These are phyloP conservation scores for Cryptococcus sp. DNA, from an alignment of 1,284 basidiomycete species.

Conservation along the genomic window DNA sequence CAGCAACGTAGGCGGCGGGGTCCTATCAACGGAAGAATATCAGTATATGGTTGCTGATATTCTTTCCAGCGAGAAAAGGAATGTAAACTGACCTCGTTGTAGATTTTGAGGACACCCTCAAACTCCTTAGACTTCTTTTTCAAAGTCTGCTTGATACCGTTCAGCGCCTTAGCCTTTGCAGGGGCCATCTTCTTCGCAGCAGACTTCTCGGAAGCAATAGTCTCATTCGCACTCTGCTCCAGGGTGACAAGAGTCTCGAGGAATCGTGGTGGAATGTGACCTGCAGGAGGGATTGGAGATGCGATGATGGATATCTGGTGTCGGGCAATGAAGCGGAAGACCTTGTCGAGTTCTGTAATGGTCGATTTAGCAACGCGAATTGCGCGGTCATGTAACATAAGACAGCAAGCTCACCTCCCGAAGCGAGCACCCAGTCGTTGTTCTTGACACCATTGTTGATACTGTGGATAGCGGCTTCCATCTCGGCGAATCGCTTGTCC, in stretches of 20 bases:
- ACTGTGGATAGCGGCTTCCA: conserved; percentile 69
- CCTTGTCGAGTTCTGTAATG: conserved; percentile 89
- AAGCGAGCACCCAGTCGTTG: conserved; percentile 88
- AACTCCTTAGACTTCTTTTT: conserved; percentile 90
- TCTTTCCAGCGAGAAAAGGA: neutral
- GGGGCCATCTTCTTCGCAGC: conserved; percentile 96
- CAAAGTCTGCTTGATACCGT: conserved; percentile 95
- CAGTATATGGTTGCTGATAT: conserved; percentile 4
- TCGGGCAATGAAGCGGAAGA: conserved; percentile 83
- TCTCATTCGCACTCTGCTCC: conserved; percentile 72
- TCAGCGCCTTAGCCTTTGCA: conserved; percentile 88
- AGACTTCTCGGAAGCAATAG: conserved; percentile 80
- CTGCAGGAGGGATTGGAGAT: conserved; percentile 63
- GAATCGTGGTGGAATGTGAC: conserved; percentile 86
- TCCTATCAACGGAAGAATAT: conserved; percentile 59
- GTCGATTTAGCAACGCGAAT: conserved; percentile 21
- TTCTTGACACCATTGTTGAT: conserved; percentile 97
- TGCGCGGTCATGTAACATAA: neutral
- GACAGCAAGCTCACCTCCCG: conserved; percentile 63
- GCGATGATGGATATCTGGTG: conserved; percentile 64
- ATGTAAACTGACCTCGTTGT: conserved; percentile 64
- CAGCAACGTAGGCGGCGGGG: conserved; percentile 81
- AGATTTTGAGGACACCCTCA: conserved; percentile 76
- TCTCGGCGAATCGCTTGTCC: conserved; percentile 55
- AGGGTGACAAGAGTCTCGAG: conserved; percentile 74